Percentiles rank a stretch among this genome's conserved stretches.
Evolutionary conservation across 164 flowering plant species (phyloP).

Genomic region (Chimonanthus praecox): DNA sequence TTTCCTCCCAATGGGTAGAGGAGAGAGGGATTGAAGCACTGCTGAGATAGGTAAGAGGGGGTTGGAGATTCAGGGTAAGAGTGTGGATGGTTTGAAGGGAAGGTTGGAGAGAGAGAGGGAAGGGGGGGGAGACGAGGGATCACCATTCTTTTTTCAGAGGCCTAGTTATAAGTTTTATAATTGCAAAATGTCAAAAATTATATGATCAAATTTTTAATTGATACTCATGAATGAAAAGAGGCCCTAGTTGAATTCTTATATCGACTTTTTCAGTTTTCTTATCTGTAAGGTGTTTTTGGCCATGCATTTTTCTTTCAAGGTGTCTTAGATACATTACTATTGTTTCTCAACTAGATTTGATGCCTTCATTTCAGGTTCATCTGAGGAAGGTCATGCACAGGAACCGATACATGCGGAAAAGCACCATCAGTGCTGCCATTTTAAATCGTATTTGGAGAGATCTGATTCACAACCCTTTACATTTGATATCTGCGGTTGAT

Average conservation of each 20-base stretch:
- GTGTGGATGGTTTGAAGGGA: no score
- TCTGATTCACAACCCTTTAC: conserved; percentile 89
- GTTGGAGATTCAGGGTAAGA: no score
- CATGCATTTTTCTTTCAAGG: neutral
- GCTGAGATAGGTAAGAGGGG: no score
- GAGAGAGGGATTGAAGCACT: no score
- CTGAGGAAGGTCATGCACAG: conserved; percentile 81
- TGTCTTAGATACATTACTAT: neutral
- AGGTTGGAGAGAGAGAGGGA: no score
- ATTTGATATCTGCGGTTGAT: conserved; percentile 86
- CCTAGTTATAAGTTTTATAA: no score
- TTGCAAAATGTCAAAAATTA: no score
- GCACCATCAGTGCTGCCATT: conserved; percentile 77
- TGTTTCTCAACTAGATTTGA: conserved; percentile 4
- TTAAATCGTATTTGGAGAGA: conserved; percentile 88
- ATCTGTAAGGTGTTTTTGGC: neutral
- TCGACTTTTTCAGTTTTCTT: no score
- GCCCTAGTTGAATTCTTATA: neutral
- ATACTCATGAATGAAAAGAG: neutral
- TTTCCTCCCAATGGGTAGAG: no score
- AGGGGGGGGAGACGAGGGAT: no score
- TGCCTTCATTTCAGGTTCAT: conserved; percentile 55
- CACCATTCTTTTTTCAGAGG: no score
- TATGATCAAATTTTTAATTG: no score
- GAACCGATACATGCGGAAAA: conserved; percentile 84